phyloP scores from a whole-genome alignment of 257 asterid species.

The Petunia secreta region DNA sequence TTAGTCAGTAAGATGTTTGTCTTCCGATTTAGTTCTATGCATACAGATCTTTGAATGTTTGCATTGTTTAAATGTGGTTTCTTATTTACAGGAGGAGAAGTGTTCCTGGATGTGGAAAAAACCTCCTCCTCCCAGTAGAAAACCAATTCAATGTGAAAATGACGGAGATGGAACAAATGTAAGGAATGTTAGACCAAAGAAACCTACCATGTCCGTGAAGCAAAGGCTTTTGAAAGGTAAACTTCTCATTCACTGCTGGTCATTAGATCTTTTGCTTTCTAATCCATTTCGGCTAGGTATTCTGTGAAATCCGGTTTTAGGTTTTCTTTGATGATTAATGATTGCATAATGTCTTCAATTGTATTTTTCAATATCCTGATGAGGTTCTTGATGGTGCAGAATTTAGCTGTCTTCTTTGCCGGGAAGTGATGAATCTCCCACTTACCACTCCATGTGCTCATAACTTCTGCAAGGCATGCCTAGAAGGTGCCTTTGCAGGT shows the following conservation, averaged over 20 bases:
- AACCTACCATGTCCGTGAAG: constrained; percentile 42
- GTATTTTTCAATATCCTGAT: constrained; percentile 12
- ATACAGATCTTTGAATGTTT: background rate
- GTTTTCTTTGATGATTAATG: background rate
- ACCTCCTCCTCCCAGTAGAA: constrained; percentile 66
- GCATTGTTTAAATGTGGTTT: background rate
- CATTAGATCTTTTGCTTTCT: constrained; percentile 25
- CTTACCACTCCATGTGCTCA: constrained; percentile 94
- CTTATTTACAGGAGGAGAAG: constrained; percentile 56
- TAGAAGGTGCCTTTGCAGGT: constrained; percentile 81
- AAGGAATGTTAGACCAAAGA: constrained; percentile 50
- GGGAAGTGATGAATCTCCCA: constrained; percentile 75
- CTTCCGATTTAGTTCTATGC: background rate
- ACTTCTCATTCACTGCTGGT: background rate
- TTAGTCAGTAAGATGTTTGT: background rate
- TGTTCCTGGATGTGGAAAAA: constrained; percentile 73
- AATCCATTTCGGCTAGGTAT: background rate
- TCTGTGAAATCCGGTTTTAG: background rate
- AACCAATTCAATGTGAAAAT: constrained; percentile 38
- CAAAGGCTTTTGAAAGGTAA: constrained; percentile 80
- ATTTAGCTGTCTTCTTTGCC: constrained; percentile 74
- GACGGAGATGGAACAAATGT: constrained; percentile 39
- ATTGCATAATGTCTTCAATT: background rate
- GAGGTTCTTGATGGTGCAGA: constrained; percentile 51
- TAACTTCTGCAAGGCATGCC: constrained; percentile 86